These are phyloP conservation scores for Diaporthe citriasiana DNA, from an alignment of 2,329 filamentous ascomycete genomes.

Conservation along the genomic window DNA sequence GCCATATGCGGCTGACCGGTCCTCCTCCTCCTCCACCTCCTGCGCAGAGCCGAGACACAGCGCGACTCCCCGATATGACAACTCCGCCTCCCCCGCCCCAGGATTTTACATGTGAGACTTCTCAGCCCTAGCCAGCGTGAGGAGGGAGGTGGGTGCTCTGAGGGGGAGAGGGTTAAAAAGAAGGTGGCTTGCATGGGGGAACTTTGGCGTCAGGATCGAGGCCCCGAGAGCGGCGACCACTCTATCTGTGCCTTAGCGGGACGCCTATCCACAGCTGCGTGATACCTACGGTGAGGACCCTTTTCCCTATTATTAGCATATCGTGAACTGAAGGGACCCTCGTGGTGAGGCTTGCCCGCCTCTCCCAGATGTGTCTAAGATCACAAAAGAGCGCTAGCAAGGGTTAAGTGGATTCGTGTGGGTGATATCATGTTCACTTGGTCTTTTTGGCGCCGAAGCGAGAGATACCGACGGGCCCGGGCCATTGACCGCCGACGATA, in stretches of 20 bases:
- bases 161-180: background rate
- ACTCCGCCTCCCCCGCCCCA: background rate
- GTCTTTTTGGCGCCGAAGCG: background rate
- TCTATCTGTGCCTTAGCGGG: background rate
- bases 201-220: background rate
- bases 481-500: background rate
- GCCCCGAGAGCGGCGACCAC: background rate
- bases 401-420: background rate
- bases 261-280: background rate
- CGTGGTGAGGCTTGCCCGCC: background rate
- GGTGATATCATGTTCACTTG: background rate
- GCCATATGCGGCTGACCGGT: background rate
- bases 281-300: slow-evolving; percentile 7
- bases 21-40: background rate
- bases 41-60: background rate
- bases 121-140: slow-evolving; percentile 23
- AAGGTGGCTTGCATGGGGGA: background rate
- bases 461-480: background rate
- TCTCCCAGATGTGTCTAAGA: background rate
- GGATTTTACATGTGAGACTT: slow-evolving; percentile 23
- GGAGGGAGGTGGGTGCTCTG: background rate
- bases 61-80: background rate
- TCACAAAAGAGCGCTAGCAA: slow-evolving; percentile 11
- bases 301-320: slow-evolving; percentile 31
- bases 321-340: background rate